Evolutionary conservation across 139 green algal species (phyloP), one percentile per base, ranked within the genome.

Genomic region (Micractinium conductrix): DNA sequence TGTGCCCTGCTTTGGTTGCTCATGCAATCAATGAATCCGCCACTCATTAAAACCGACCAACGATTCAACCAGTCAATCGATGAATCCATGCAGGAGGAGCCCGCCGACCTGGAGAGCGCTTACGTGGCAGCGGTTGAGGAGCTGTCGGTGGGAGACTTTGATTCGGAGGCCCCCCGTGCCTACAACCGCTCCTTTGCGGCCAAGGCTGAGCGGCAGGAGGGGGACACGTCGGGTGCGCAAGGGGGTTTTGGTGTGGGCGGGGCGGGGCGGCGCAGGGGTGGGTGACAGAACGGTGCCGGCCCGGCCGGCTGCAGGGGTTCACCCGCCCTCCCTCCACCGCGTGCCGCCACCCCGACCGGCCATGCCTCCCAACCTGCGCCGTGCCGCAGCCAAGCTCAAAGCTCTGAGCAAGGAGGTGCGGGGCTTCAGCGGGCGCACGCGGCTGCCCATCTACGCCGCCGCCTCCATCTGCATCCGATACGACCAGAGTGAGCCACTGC

Each of bases 401-500:
- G 83, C 90, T 2, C 79, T 97, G 58, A 78, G 79, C 9, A 81
- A 81, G 28, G 94, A 97, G 86, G 45, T 97, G 71, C 80, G 88
- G 4, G 88, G 92, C 62, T 84, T 97, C 42, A 76, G 53, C 26
- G 85, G 79, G 55, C 85, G 87, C 60, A 89, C 89, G 22, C 35
- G 38, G 21, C 88, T 96, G 85, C 92, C 93, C 19, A 83, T 94
- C 28, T 74, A 89, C 33, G 86, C 91, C 12, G 87, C 87, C 53
- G 89, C 90, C 42, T 85, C 91, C 71, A 91, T 95, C 73, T 94
- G 95, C 69, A 65, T 97, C 48, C 87, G 92, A 1, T 65, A 84
- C 79, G 79, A 84, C 63, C 17, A 33, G 5, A 45, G 79, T 76
- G 58, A 53, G 75, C 17, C 22, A 24, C n/a, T n/a, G n/a, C n/a